Conservation (phyloP, 768 basidiomycete species). For the Paxillus rubicundulus region DNA sequence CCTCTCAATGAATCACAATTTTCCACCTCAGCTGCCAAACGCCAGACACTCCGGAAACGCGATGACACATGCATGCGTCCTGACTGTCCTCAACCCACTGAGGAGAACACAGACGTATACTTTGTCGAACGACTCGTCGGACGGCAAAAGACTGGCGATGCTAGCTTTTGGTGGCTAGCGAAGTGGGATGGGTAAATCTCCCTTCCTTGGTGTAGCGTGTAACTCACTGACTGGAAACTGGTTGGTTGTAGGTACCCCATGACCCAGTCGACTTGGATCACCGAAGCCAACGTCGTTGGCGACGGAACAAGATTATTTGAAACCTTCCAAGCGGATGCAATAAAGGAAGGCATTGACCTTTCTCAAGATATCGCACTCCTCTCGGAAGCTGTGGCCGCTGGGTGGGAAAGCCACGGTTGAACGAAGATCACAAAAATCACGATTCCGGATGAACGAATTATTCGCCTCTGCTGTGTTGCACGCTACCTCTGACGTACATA, state of each 20-base stretch:
- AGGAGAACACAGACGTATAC: constrained; percentile 9
- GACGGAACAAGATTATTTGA: constrained; percentile 14
- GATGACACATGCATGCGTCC: constrained; percentile 24
- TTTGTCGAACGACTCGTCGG: constrained; percentile 31
- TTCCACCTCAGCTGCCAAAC: constrained; percentile 12
- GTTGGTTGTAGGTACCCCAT: constrained; percentile 23
- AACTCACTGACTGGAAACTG: not conserved
- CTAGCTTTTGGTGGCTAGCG: constrained; percentile 25
- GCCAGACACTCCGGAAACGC: constrained; percentile 7
- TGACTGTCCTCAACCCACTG: constrained; percentile 19
- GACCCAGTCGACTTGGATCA: constrained; percentile 29
- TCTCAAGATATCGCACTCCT: constrained; percentile 16
- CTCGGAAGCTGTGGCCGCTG: constrained; percentile 20
- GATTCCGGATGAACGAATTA: too few species aligned
- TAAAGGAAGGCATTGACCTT: constrained; percentile 18
- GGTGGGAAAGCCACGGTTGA: constrained; percentile 7
- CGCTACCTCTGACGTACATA: too few species aligned
- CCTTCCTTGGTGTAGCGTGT: not conserved
- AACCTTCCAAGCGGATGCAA: constrained; percentile 17
- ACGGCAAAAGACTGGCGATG: constrained; percentile 16
- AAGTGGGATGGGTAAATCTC: constrained; percentile 33
- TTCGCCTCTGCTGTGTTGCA: too few species aligned
- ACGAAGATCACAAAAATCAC: too few species aligned
- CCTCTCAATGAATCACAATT: not conserved
- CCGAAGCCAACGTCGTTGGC: constrained; percentile 26